Evolutionary conservation across 2,329 filamentous ascomycete genomes (phyloP).

Genomic region (Apiospora marii): DNA sequence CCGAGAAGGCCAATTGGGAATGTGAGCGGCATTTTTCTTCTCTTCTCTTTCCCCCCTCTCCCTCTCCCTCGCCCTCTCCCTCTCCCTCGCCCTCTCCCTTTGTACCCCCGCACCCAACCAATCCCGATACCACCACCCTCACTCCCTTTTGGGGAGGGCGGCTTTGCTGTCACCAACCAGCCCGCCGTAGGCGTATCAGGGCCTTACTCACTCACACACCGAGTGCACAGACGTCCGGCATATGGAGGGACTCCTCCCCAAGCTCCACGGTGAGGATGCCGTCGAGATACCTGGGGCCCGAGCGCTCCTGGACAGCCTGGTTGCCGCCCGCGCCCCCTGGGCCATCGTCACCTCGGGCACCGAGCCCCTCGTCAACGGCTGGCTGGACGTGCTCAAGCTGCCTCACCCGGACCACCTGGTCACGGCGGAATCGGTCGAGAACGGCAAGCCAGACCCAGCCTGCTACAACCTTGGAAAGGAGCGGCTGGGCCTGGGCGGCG

Average conservation of each 20-base stretch:
- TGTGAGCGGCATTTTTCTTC: constrained; percentile 63
- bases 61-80: not conserved
- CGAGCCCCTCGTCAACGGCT: constrained; percentile 71
- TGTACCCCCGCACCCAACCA: constrained; percentile 26
- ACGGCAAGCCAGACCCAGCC: constrained; percentile 79
- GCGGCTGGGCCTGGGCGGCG: constrained; percentile 61
- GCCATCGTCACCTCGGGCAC: constrained; percentile 86
- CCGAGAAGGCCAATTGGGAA: constrained; percentile 90
- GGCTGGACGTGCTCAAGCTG: constrained; percentile 73
- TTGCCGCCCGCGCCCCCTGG: constrained; percentile 73
- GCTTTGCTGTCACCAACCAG: constrained; percentile 19
- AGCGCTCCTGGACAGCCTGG: constrained; percentile 71
- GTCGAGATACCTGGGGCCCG: constrained; percentile 87
- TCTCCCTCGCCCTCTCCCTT: not conserved
- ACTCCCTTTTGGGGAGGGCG: constrained; percentile 18
- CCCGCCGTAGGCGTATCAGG: not conserved
- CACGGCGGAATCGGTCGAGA: constrained; percentile 76
- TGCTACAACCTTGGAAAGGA: constrained; percentile 76
- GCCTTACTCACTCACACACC: constrained; percentile 22
- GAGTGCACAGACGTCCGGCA: constrained; percentile 72
- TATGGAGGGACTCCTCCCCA: constrained; percentile 81
- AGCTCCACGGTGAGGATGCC: constrained; percentile 78
- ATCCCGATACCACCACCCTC: constrained; percentile 22
- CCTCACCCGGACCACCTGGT: constrained; percentile 72
- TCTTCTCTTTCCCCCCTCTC: not conserved